Base-by-base conservation (phyloP, 352 stramenopile genomes). In the Pythium insidiosum region DNA sequence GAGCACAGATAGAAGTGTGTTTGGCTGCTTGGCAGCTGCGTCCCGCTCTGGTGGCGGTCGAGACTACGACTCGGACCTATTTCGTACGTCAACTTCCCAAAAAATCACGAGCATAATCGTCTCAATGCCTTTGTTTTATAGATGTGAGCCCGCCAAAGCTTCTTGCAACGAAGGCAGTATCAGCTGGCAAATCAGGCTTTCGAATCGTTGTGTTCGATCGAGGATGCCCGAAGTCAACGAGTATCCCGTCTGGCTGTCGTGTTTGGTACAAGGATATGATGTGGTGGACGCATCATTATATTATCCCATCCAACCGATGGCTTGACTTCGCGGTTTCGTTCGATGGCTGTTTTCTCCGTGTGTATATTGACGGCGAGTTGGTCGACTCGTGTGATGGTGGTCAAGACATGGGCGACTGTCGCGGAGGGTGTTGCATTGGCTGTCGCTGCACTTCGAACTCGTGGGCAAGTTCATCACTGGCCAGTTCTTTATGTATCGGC, bases 191-290 rank as follows among this genome's bases (percentile, higher is more conserved):
- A 10, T 39, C 29, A 18, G 47, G 56, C 1, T 57, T 63, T 18
- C 54, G 43, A 1, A 80, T 82, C 34, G 50, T 54, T 11, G 56
- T 86, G 20, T 86, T 78, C 35, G 73, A 86, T 21, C 68, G 73
- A 7, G 63, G 66, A 41, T 12, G 18, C 18, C 0, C 34, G 28
- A 23, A 20, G 7, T 19, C 19, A 50, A 22, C 23, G 18, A 3
- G 52, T 25, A 9, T 11, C 20, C 53, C 24, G 25, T 52, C 50
- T n/a, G 73, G 73, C 1, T 82, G 70, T 36, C 63, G 55, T 12
- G 53, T 86, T 24, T 71, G 63, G 23, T 77, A 56, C 53, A 37
- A 54, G 40, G 48, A 47, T 1, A 63, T 53, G 33, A 68, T 79
- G 37, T 82, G 66, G 39, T 84, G 59, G 56, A 61, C 56, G 3